These are phyloP conservation scores for Hanseniaspora clermontiae DNA, from an alignment of 805 yeast species.

Conservation along the genomic window DNA sequence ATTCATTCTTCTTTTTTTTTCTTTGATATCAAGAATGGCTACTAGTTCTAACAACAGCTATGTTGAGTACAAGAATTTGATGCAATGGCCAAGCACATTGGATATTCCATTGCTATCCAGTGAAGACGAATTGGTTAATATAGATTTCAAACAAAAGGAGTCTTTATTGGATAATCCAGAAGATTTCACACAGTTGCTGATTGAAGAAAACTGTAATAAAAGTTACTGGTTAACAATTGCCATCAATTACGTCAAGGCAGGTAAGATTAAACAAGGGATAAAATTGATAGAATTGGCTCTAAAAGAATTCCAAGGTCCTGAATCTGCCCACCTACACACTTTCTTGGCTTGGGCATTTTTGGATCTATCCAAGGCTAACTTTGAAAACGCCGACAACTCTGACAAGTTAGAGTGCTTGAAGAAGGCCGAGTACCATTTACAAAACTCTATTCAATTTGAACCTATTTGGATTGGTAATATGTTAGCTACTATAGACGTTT, in stretches of 20 bases:
- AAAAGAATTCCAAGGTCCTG: conserved; percentile 25
- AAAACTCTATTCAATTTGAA: conserved; percentile 38
- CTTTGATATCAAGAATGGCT: neutral
- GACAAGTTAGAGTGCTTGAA: conserved; percentile 26
- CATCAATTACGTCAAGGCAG: conserved; percentile 58
- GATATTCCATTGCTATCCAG: conserved; percentile 63
- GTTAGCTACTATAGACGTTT: conserved; percentile 57
- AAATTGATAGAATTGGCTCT: conserved; percentile 53
- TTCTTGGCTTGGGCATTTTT: conserved; percentile 65
- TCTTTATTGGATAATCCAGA: conserved; percentile 56
- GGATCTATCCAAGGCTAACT: conserved; percentile 30
- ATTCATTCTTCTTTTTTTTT: neutral
- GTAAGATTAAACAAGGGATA: conserved; percentile 47
- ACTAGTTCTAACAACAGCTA: conserved; percentile 10
- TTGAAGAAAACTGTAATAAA: conserved; percentile 63
- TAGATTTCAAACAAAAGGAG: conserved; percentile 47
- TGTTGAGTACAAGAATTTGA: conserved; percentile 17
- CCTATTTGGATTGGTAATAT: conserved; percentile 37
- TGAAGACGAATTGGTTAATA: conserved; percentile 66
- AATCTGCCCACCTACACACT: conserved; percentile 43
- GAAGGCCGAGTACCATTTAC: conserved; percentile 35
- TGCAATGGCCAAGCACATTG: conserved; percentile 26
- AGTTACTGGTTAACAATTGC: conserved; percentile 81
- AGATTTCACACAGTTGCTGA: conserved; percentile 74
- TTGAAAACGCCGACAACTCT: conserved; percentile 16